Evolutionary conservation across 306 rosid species (phyloP).

Genomic region (Pachyrhizus erosus): DNA sequence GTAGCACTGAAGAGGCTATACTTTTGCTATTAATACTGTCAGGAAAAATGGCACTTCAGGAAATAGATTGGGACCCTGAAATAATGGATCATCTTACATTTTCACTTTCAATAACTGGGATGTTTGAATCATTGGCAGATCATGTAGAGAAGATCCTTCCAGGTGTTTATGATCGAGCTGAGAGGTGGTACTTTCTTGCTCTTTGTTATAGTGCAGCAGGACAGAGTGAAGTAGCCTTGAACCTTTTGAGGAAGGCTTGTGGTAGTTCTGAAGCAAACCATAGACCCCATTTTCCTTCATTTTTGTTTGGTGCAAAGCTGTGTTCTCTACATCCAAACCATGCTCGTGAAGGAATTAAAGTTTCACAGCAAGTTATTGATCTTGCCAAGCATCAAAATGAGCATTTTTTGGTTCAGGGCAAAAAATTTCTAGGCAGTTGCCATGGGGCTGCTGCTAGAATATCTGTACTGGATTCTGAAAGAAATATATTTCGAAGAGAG

Average conservation of each 20-base stretch:
- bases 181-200: slow-evolving; percentile 91
- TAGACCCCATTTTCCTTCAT: slow-evolving; percentile 65
- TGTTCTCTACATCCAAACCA: slow-evolving; percentile 66
- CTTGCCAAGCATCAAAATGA: slow-evolving; percentile 56
- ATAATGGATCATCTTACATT: slow-evolving; percentile 76
- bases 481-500: slow-evolving; percentile 64
- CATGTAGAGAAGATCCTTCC: slow-evolving; percentile 83
- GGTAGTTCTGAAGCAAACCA: slow-evolving; percentile 76
- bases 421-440: slow-evolving; percentile 77
- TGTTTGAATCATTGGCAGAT: slow-evolving; percentile 73
- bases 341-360: slow-evolving; percentile 66
- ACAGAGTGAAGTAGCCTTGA: slow-evolving; percentile 68
- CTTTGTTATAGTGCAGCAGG: slow-evolving; percentile 89
- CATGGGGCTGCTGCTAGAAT: slow-evolving; percentile 76
- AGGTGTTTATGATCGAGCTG: slow-evolving; percentile 68
- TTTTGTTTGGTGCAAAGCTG: slow-evolving; percentile 76
- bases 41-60: slow-evolving; percentile 59
- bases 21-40: slow-evolving; percentile 71
- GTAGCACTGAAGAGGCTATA: slow-evolving; percentile 79
- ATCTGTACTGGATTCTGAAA: slow-evolving; percentile 80
- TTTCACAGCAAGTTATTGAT: slow-evolving; percentile 56
- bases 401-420: slow-evolving; percentile 67
- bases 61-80: slow-evolving; percentile 84
- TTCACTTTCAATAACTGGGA: slow-evolving; percentile 79
- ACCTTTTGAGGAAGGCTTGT: slow-evolving; percentile 75